These are phyloP conservation scores for Trametes cubensis DNA, from an alignment of 768 basidiomycete species.

Conservation along the genomic window DNA sequence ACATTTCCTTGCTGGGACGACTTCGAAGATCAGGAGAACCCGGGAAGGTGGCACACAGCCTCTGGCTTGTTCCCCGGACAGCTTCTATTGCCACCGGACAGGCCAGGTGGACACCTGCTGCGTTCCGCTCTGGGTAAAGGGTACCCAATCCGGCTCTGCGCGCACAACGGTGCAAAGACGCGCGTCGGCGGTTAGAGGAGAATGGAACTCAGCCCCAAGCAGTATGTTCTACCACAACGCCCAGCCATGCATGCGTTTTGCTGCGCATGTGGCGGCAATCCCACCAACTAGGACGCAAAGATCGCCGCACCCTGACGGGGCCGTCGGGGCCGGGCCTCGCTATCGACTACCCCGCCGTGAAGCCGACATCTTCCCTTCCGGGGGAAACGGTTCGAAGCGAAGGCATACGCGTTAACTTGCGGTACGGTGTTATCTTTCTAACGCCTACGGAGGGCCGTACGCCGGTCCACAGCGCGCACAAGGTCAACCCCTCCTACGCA, in stretches of 20 bases:
- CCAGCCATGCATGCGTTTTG: background rate
- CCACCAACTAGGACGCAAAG: background rate
- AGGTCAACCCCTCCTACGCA: background rate
- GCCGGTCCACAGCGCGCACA: background rate
- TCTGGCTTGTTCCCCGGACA: constrained; percentile 27
- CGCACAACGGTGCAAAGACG: constrained; percentile 2
- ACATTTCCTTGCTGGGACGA: constrained; percentile 7
- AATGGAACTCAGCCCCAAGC: background rate
- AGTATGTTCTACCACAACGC: background rate
- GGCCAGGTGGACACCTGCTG: constrained; percentile 18
- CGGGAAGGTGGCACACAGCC: constrained; percentile 23
- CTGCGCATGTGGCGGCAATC: background rate
- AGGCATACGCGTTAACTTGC: background rate
- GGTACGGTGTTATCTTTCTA: constrained; percentile 4
- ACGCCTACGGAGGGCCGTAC: constrained; percentile 11
- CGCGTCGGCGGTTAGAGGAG: constrained; percentile 5
- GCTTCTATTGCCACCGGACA: constrained; percentile 25
- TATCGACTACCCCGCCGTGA: background rate
- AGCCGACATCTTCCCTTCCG: constrained; percentile 13
- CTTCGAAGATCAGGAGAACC: constrained; percentile 25
- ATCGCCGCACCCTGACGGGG: background rate
- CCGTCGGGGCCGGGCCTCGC: background rate
- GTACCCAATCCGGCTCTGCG: constrained; percentile 8
- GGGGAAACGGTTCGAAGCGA: background rate
- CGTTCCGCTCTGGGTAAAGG: constrained; percentile 10